Evolutionary conservation across 2,329 filamentous ascomycete species (phyloP), one percentile per base, ranked within the genome.

Genomic region (Diplodia sapinea): DNA sequence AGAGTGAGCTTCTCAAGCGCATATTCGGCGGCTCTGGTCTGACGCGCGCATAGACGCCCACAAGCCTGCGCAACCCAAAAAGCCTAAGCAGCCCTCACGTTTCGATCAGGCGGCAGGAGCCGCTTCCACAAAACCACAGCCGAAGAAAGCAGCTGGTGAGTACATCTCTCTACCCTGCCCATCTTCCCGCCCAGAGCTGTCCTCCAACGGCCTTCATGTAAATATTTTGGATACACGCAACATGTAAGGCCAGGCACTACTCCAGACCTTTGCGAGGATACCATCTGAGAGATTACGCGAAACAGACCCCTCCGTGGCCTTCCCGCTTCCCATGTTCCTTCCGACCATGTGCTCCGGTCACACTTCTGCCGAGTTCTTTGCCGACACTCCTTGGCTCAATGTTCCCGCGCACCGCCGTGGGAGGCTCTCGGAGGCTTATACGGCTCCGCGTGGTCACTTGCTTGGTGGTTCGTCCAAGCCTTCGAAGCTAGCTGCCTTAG

Each of bases 401-500:
- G 82, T 94, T 12, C 91, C 93, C 26, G 73, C 79, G 49, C 79
- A 90, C 56, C 87, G 91, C 36, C 85, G 86, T 71, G 86, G 90
- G 47, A 77, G 83, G 17, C 84, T 90, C 17, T 86, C 94, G 47
- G 79, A 91, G 61, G 83, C 89, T 50, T 87, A 84, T 78, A 68
- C 85, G 43, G 81, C 81, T 70, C 88, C 86, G 65, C 82, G 81
- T 57, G 86, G 89, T 20, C 90, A 93, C 2, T 83, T 99, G 0
- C 79, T 97, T 2, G 96, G 95, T 36, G 96, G 95, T 40, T 86
- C 88, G 9, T 85, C 79, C 3, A 95, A 94, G 74, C 85, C 91
- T 79, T 96, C 94, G 5, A 99, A 99, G 74, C 83, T 99, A 55
- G 94, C 96, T 73, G 93, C 93, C 57, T 82, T 99, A 51, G 94